phyloP scores from a whole-genome alignment of 495 filamentous ascomycete genomes.

The Neurospora sp. region DNA sequence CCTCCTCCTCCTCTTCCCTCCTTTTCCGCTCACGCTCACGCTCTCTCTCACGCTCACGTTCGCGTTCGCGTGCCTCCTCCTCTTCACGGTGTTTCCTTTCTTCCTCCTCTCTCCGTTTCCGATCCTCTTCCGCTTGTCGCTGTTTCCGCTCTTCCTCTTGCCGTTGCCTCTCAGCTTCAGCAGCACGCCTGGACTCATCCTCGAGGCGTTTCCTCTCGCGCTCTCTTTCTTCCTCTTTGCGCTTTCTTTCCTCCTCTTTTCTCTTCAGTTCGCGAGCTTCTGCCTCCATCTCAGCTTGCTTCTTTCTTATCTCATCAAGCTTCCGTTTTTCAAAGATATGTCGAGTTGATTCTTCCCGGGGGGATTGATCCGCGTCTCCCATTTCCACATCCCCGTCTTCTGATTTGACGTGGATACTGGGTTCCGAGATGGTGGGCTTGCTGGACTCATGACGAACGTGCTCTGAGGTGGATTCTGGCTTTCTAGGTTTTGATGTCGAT shows the following conservation, averaged over 20 bases:
- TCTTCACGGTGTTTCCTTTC: slow-evolving; percentile 21
- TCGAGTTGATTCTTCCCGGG: slow-evolving; percentile 20
- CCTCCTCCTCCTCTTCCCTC: slow-evolving; percentile 27
- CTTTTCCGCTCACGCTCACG: slow-evolving; percentile 29
- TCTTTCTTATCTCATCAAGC: slow-evolving; percentile 41
- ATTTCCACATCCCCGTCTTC: slow-evolving; percentile 39
- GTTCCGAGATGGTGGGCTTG: slow-evolving; percentile 28
- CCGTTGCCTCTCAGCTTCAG: slow-evolving; percentile 21
- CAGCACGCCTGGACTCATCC: slow-evolving; percentile 2
- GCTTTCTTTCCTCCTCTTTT: slow-evolving; percentile 27
- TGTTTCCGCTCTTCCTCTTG: slow-evolving; percentile 34
- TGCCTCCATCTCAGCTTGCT: slow-evolving; percentile 19
- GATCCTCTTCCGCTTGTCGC: slow-evolving; percentile 22
- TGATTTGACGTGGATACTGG: slow-evolving; percentile 37
- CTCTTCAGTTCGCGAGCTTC: slow-evolving; percentile 20
- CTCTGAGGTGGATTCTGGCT: slow-evolving; percentile 16
- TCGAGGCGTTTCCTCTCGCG: slow-evolving; percentile 18
- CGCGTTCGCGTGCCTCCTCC: slow-evolving; percentile 28
- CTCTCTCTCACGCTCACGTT: slow-evolving; percentile 24
- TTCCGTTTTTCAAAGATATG: slow-evolving; percentile 31
- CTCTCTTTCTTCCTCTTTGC: slow-evolving; percentile 17
- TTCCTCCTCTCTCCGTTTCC: slow-evolving; percentile 40
- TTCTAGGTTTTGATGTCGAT: slow-evolving; percentile 25
- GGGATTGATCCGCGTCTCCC: slow-evolving; percentile 27
- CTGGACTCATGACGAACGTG: slow-evolving; percentile 29